Percentiles rank a stretch among this genome's conserved stretches.
phyloP scores from a whole-genome alignment of 768 basidiomycete genomes.

The Agaricus sinodeliciosus region DNA sequence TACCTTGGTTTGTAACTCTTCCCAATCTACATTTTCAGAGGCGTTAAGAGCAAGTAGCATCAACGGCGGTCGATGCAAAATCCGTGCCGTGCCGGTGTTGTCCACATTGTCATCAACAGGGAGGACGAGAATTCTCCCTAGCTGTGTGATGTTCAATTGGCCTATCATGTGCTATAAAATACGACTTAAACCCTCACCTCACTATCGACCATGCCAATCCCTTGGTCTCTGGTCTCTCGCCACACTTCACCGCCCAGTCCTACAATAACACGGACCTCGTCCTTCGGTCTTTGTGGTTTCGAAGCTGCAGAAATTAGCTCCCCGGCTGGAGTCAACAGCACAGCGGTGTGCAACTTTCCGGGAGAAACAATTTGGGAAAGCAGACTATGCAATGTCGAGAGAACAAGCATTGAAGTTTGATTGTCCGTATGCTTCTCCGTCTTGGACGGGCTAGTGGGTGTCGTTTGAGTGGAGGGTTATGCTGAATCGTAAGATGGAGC shows the following conservation, averaged over 20 bases:
- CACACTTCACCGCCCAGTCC: conserved; percentile 72
- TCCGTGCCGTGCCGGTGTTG: conserved; percentile 19
- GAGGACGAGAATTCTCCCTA: conserved; percentile 65
- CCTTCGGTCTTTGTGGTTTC: conserved; percentile 52
- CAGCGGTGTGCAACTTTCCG: conserved; percentile 61
- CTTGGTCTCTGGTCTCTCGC: conserved; percentile 65
- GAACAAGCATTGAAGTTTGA: conserved; percentile 49
- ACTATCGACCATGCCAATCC: conserved; percentile 68
- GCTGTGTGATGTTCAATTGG: conserved; percentile 28
- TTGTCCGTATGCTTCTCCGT: not conserved
- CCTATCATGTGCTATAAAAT: not conserved
- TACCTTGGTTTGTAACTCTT: conserved; percentile 57
- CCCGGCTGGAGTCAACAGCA: conserved; percentile 67
- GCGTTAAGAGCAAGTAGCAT: conserved; percentile 69
- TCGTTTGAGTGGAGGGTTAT: no score
- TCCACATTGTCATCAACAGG: conserved; percentile 42
- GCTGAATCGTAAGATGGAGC: no score
- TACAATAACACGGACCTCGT: conserved; percentile 66
- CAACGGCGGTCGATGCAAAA: conserved; percentile 37
- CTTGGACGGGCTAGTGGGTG: no score
- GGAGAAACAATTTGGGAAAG: conserved; percentile 56
- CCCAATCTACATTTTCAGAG: conserved; percentile 57
- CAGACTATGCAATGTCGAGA: conserved; percentile 59
- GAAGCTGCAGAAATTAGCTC: conserved; percentile 65
- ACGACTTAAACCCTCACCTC: conserved; percentile 42